Percentiles rank a stretch among this genome's conserved stretches.
These are phyloP conservation scores for Elsinoe batatas DNA, from an alignment of 2,329 filamentous ascomycete species.

Conservation along the genomic window DNA sequence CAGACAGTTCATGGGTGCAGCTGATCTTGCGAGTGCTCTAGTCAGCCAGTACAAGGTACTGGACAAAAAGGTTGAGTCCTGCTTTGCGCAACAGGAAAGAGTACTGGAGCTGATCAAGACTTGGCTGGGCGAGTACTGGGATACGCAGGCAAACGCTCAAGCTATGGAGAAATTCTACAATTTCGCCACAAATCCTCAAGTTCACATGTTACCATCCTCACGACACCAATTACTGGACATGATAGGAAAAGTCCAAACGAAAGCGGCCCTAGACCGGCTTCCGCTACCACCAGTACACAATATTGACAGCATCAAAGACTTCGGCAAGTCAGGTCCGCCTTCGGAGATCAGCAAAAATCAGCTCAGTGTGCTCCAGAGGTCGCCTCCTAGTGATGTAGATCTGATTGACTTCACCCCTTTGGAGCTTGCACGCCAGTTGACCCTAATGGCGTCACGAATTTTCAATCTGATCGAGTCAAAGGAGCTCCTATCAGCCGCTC, in stretches of 20 bases:
- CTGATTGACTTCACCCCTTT: conserved; percentile 86
- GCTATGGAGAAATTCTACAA: conserved; percentile 66
- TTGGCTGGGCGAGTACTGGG: conserved; percentile 96
- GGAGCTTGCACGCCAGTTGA: conserved; percentile 85
- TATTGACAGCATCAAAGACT: neutral
- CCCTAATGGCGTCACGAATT: conserved; percentile 79
- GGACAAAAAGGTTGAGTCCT: conserved; percentile 62
- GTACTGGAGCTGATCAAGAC: conserved; percentile 97
- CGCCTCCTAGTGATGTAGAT: conserved; percentile 49
- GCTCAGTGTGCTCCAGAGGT: conserved; percentile 58
- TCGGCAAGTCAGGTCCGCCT: neutral
- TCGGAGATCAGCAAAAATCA: conserved; percentile 60
- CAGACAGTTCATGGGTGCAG: conserved; percentile 76
- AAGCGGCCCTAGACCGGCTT: neutral
- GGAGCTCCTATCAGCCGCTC: conserved; percentile 82
- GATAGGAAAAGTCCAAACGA: neutral
- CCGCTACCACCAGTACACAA: neutral
- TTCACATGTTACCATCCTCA: conserved; percentile 50
- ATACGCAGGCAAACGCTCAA: conserved; percentile 64
- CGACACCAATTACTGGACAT: conserved; percentile 51
- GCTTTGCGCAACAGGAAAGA: conserved; percentile 72
- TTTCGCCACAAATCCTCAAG: conserved; percentile 54
- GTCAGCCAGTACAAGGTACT: conserved; percentile 90
- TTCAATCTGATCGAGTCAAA: conserved; percentile 90
- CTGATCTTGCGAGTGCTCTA: conserved; percentile 69